Conservation (phyloP, 2,329 filamentous ascomycete genomes). For the Botrytis hyacinthi region DNA sequence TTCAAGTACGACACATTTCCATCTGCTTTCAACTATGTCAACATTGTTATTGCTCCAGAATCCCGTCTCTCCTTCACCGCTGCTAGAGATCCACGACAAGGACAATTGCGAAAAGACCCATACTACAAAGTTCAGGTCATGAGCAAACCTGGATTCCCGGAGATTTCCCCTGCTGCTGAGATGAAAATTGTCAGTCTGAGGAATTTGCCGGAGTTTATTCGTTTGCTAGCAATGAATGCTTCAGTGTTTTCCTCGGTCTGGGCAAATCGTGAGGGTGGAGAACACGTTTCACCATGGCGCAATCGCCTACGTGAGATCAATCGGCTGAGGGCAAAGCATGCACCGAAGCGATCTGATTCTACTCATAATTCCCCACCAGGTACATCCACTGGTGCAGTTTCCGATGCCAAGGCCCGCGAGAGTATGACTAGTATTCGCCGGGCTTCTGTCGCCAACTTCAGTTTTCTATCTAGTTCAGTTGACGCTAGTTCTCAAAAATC, state of each 20-base stretch:
- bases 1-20: slow-evolving; percentile 92
- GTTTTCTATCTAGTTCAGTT: slow-evolving; percentile 58
- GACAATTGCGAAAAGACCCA: slow-evolving; percentile 40
- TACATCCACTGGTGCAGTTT: slow-evolving; percentile 32
- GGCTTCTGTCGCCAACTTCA: slow-evolving; percentile 66
- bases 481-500: slow-evolving; percentile 58
- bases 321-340: slow-evolving; percentile 69
- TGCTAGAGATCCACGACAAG: slow-evolving; percentile 47
- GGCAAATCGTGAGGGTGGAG: slow-evolving; percentile 71
- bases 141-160: slow-evolving; percentile 83
- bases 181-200: slow-evolving; percentile 84
- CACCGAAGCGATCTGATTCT: slow-evolving; percentile 43
- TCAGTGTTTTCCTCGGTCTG: slow-evolving; percentile 94
- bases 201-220: slow-evolving; percentile 80
- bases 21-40: slow-evolving; percentile 93
- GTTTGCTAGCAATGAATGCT: slow-evolving; percentile 86
- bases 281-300: slow-evolving; percentile 87
- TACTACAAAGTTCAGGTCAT: slow-evolving; percentile 92
- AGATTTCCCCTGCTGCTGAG: slow-evolving; percentile 84
- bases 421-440: slow-evolving; percentile 60
- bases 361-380: slow-evolving; percentile 36
- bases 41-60: slow-evolving; percentile 91
- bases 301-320: slow-evolving; percentile 83
- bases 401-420: slow-evolving; percentile 49
- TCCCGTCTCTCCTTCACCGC: slow-evolving; percentile 75